Base-by-base conservation (phyloP, 768 basidiomycete species). In the Trametes coccinea region DNA sequence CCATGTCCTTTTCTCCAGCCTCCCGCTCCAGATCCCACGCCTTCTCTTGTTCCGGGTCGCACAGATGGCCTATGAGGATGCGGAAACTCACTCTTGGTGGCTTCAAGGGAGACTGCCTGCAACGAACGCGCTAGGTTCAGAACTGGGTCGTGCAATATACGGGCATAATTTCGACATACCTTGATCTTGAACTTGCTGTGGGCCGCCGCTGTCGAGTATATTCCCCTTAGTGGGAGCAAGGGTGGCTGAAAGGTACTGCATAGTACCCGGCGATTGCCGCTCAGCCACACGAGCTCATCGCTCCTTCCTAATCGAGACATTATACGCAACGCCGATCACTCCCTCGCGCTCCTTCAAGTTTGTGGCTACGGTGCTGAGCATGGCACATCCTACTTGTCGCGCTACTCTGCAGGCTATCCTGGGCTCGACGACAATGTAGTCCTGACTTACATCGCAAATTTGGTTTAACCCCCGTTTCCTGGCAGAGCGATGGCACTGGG, bases 131-230 rank as follows among this genome's bases (percentile, higher is more conserved):
- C 5, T 6, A 30, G 16, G 5, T 22, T 55, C 22, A 62, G 39
- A 44, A 37, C 45, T 33, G 22, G 50, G 3, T 13, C 48, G 54
- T 14, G 22, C 27, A 47, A 52, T 45, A 16, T 1, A 60, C 30
- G 44, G 39, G 53, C 70, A 71, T 61, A 67, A 58, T 57, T 59
- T 59, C 68, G 44, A 56, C 70, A 59, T 67, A 72, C 71, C 70
- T 71, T 69, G 69, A 64, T 72, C 71, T 73, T 74, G 73, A 72
- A 63, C 70, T 70, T 71, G 70, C 71, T 69, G 67, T 68, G 66
- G 70, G 66, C 73, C 69, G 64, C 70, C 62, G 58, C 51, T 60
- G 67, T 66, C 68, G 69, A 67, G 66, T 70, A 62, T 61, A 61
- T 62, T 62, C 47, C 64, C 60, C 37, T 50, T 63, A 63, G 48